These are phyloP conservation scores for Aspergillus ellipticus DNA, from an alignment of 495 filamentous ascomycete species.

Conservation along the genomic window DNA sequence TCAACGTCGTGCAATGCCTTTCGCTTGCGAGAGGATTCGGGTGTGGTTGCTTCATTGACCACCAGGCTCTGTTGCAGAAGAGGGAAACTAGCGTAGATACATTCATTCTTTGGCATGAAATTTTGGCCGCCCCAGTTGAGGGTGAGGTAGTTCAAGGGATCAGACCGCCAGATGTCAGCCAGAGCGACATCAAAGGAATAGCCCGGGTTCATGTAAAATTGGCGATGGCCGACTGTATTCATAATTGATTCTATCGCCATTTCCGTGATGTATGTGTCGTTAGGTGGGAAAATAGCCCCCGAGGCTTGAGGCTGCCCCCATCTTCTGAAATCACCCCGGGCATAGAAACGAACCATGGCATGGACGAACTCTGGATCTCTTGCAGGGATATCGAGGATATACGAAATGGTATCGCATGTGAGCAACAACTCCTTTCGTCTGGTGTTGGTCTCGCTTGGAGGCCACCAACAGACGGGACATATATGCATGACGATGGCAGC, in stretches of 20 bases:
- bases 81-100: no score
- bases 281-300: not conserved
- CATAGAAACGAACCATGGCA: conserved; percentile 3
- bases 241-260: not conserved
- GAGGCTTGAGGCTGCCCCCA: conserved; percentile 1
- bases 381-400: conserved; percentile 1
- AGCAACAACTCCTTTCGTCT: not conserved
- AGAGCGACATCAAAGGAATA: not conserved
- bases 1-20: no score
- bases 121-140: not conserved
- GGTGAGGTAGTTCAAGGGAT: not conserved
- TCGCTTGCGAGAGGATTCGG: no score
- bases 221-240: not conserved
- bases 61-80: no score
- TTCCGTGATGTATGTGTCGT: not conserved
- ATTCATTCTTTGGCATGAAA: not conserved
- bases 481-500: no score
- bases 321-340: conserved; percentile 7
- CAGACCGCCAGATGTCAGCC: not conserved
- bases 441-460: not conserved
- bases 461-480: not conserved
- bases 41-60: no score
- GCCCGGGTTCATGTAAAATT: not conserved
- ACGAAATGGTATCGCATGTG: not conserved
- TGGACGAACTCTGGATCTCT: not conserved